Base-by-base conservation (phyloP, 2,329 filamentous ascomycete species). In the Fusarium domesticum region DNA sequence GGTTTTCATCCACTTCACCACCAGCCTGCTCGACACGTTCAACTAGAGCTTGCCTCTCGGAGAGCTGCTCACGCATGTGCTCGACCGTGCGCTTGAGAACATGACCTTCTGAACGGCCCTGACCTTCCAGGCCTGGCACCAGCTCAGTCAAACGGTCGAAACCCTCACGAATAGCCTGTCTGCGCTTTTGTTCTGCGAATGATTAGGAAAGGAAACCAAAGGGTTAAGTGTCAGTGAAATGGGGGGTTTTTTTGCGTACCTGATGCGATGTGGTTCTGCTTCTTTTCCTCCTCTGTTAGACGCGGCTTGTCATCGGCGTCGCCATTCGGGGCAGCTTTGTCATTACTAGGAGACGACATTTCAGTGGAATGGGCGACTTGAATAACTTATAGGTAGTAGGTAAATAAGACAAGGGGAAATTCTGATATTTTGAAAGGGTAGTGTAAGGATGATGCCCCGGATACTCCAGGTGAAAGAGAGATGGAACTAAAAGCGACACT, bases 61-160 rank as follows among this genome's bases (percentile, higher is more conserved):
- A 69, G 7, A 88, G 66, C 61, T 84, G 73, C 48, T 81, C 69
- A 33, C 73, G 73, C 60, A 87, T 83, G 50, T 76, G 85, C 12
- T 84, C 81, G 20, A 86, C 79, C 0, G 84, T 86, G 53, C 78
- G 78, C 51, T 83, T 81, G 17, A 96, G 74, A n/a, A 96, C 89
- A 15, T 89, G 75, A 19, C 87, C 88, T 65, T 96, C 90, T 52
- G 88, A 93, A 35, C 89, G 82, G 1, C 87, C 90, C 60, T 91
- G 86, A 1, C 90, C 90, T 58, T 88, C 80, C 41, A 95, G 75
- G 1, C 87, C 89, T 0, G 90, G 90, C 1, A 95, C 88, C 23
- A 95, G 76, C 41, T 84, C 80, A 14, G 87, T 87, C 18, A 96
- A 77, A 25, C 83, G 79, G 65, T 95, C 89, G 64, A 95, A 95